Percentiles rank a stretch among this genome's conserved stretches.
Conservation (phyloP, 1,139 yeast species). For the Taphrina confusa region DNA sequence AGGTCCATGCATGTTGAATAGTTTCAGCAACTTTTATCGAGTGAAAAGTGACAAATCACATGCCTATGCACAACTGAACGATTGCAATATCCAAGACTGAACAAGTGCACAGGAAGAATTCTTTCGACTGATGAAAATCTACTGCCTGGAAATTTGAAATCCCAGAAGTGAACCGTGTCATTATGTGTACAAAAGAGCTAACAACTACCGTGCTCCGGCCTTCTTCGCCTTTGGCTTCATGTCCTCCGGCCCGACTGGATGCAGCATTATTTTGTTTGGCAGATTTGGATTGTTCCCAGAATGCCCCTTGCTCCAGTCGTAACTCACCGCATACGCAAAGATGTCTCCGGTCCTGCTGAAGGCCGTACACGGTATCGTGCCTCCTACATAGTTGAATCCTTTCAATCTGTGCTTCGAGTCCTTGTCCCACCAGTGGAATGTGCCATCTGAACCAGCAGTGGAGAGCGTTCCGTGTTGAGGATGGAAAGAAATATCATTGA, state of each 20-base stretch:
- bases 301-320: constrained; percentile 78
- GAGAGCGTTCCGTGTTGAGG: constrained; percentile 88
- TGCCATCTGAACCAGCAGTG: constrained; percentile 94
- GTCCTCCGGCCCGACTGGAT: constrained; percentile 82
- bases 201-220: constrained; percentile 22
- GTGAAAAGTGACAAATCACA: too few relatives aligned
- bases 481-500: constrained; percentile 81
- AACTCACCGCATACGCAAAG: constrained; percentile 88
- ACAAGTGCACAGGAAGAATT: too few relatives aligned
- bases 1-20: too few relatives aligned
- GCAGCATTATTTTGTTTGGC: constrained; percentile 76
- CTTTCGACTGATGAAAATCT: too few relatives aligned
- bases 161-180: too few relatives aligned
- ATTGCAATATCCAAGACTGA: too few relatives aligned
- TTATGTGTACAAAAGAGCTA: too few relatives aligned
- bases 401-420: constrained; percentile 86
- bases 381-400: constrained; percentile 64
- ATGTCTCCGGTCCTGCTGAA: constrained; percentile 83
- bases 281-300: constrained; percentile 68
- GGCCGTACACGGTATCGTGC: constrained; percentile 72
- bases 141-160: too few relatives aligned
- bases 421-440: constrained; percentile 95
- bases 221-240: constrained; percentile 64
- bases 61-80: too few relatives aligned
- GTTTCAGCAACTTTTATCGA: too few relatives aligned